These are phyloP conservation scores for Pseudonectria foliicola DNA, from an alignment of 2,329 filamentous ascomycete genomes.

Conservation along the genomic window DNA sequence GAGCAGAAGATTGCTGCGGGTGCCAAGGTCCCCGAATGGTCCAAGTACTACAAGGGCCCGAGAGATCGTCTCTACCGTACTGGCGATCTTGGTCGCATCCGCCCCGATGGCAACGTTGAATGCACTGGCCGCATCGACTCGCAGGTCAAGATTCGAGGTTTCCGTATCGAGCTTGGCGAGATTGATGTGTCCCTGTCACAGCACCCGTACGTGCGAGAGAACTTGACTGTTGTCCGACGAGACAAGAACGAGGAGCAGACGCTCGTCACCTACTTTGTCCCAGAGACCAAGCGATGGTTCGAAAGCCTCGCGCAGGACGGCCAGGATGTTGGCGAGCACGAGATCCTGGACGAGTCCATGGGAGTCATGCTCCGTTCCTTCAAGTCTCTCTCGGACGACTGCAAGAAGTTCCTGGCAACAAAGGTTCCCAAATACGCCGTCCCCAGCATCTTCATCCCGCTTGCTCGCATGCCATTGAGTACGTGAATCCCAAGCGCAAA, in stretches of 20 bases:
- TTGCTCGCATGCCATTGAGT: constrained; percentile 6
- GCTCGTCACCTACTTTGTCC: constrained; percentile 82
- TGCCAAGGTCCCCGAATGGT: constrained; percentile 62
- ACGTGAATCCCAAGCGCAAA: neutral
- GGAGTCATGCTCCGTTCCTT: constrained; percentile 33
- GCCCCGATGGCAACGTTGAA: constrained; percentile 61
- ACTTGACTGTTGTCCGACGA: constrained; percentile 64
- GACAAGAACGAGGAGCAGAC: constrained; percentile 58
- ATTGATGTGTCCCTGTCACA: constrained; percentile 51
- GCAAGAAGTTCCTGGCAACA: constrained; percentile 27
- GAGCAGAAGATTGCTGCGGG: constrained; percentile 31
- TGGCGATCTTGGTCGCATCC: constrained; percentile 65
- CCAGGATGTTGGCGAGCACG: constrained; percentile 36
- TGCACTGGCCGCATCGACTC: constrained; percentile 75
- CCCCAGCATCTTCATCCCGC: constrained; percentile 18
- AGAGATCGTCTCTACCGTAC: constrained; percentile 81
- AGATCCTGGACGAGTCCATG: constrained; percentile 3
- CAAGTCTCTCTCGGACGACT: constrained; percentile 30
- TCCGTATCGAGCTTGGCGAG: constrained; percentile 89
- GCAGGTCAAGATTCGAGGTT: constrained; percentile 94
- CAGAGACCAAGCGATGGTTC: constrained; percentile 58
- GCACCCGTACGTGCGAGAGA: constrained; percentile 69
- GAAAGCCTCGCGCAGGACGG: constrained; percentile 54
- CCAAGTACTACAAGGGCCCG: constrained; percentile 70
- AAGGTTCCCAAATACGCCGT: constrained; percentile 19